Evolutionary conservation across 768 basidiomycete genomes (phyloP), one percentile per base, ranked within the genome.

Genomic region (Lactifluus subvellereus): DNA sequence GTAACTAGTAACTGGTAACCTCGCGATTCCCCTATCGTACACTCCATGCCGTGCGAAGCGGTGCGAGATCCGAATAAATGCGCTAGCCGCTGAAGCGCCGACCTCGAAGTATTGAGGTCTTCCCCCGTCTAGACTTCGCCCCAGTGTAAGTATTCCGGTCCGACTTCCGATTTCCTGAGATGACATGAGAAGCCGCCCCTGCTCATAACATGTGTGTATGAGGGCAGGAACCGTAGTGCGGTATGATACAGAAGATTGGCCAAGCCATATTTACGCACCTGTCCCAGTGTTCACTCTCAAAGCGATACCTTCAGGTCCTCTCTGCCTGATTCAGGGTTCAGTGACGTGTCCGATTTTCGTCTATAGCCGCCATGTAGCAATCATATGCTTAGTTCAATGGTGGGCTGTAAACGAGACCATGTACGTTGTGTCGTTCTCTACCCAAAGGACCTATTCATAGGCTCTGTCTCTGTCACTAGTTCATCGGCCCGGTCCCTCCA

Each of bases 81-180:
- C 20, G 10, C 30, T 35, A n/a, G 22, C 47, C 20, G 33, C 27
- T 37, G 45, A 48, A 50, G 58, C 38, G 47, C 56, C 48, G 16
- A 43, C 16, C 9, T 35, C 37, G 53, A 48, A 22, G 43, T 20
- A 7, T 48, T 27, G 40, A 32, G 32, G n/a, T 35, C 16, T 33
- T 40, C 48, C 50, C 58, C 48, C 35, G n/a, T 52, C 27, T 22
- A 30, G 30, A 51, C 42, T 40, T 45, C 38, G 49, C 27, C 48
- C 37, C 48, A 30, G 38, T 27, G 37, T 47, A 30, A 42, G 4
- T 6, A 4, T 20, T n/a, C 10, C 62, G 62, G 63, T 42, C 58
- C 63, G 63, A 64, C 20, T 30, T 43, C 58, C 58, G 58, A 54
- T 43, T 30, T 38, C 53, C 43, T 57, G 35, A 50, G 37, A 49